phyloP scores from a whole-genome alignment of 2,329 filamentous ascomycete genomes.

The Trematosphaeria pertusa region DNA sequence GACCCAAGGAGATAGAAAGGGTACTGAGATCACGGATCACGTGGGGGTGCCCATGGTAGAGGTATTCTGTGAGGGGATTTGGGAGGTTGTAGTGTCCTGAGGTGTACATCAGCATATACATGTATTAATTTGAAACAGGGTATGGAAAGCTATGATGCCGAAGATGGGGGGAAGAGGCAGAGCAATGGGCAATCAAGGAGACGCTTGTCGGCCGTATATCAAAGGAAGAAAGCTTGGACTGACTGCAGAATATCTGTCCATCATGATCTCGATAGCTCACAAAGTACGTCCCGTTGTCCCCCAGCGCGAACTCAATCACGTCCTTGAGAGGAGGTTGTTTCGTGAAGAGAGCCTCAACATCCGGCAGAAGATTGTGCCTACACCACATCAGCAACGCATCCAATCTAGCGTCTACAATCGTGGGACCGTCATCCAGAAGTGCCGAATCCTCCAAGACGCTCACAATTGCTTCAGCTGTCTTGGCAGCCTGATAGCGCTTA shows the following conservation, averaged over 20 bases:
- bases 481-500: too few species aligned
- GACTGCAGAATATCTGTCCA: slow-evolving; percentile 23
- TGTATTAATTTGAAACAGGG: slow-evolving; percentile 1
- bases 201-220: background rate
- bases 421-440: too few species aligned
- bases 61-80: slow-evolving; percentile 36
- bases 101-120: too few species aligned
- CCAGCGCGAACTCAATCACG: slow-evolving; percentile 35
- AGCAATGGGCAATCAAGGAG: background rate
- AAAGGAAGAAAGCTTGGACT: slow-evolving; percentile 5
- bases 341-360: slow-evolving; percentile 39
- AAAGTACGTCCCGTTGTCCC: slow-evolving; percentile 34
- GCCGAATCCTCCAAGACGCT: too few species aligned
- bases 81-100: slow-evolving; percentile 41
- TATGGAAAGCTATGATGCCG: background rate
- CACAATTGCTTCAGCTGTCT: too few species aligned
- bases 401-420: too few species aligned
- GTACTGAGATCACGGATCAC: slow-evolving; percentile 35
- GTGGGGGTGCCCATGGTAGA: slow-evolving; percentile 34
- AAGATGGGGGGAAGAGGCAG: background rate
- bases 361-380: slow-evolving; percentile 37
- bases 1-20: slow-evolving; percentile 36
- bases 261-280: slow-evolving; percentile 33
- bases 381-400: background rate
- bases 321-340: slow-evolving; percentile 35